Evolutionary conservation across 1,284 basidiomycete species (phyloP).

Genomic region (Ceratobasidium sp.): DNA sequence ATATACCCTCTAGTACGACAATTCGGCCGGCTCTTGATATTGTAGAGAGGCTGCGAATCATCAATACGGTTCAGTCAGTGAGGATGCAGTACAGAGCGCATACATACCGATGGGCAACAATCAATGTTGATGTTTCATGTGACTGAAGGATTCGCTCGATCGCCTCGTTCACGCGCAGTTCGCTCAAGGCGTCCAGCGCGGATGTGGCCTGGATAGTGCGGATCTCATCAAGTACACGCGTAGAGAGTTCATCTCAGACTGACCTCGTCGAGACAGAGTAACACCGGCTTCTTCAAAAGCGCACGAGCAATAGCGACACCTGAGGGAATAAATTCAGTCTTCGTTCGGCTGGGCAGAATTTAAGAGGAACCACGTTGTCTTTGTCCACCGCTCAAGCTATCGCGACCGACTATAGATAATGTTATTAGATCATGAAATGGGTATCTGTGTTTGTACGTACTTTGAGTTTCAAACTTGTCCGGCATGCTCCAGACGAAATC

Average conservation of each 20-base stretch:
- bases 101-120: conserved; percentile 78
- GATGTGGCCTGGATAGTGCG: conserved; percentile 57
- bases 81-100: neutral
- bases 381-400: conserved; percentile 81
- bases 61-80: neutral
- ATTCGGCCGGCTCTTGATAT: conserved; percentile 88
- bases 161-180: conserved; percentile 90
- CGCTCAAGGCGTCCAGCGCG: conserved; percentile 90
- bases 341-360: neutral
- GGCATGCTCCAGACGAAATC: conserved; percentile 96
- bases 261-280: conserved; percentile 86
- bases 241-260: conserved; percentile 60
- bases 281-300: conserved; percentile 84
- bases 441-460: conserved; percentile 60
- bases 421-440: too few species aligned
- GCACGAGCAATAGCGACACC: conserved; percentile 69
- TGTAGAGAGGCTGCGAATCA: conserved; percentile 71
- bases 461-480: conserved; percentile 82
- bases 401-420: conserved; percentile 70
- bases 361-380: conserved; percentile 67
- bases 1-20: conserved; percentile 83
- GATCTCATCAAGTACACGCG: neutral
- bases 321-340: neutral
- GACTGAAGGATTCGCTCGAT: conserved; percentile 86
- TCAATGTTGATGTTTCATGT: conserved; percentile 85